Evolutionary conservation across 2,329 filamentous ascomycete genomes (phyloP).

Genomic region (Sclerotinia minor): DNA sequence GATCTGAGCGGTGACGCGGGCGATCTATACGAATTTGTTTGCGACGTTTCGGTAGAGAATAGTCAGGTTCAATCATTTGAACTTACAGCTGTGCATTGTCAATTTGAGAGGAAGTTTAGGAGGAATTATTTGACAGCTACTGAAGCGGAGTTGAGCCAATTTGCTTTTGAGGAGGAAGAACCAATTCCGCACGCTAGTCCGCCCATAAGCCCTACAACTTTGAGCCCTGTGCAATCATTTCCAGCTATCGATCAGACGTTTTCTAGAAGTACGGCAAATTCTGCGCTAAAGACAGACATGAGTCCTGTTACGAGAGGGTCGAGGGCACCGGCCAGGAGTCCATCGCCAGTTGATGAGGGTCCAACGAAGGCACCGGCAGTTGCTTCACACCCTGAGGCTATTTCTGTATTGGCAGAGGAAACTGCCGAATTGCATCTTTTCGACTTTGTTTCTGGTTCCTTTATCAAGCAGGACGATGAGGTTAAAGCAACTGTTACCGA

Average conservation of each 20-base stretch:
- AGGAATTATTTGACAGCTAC: constrained; percentile 78
- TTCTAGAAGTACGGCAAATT: constrained; percentile 46
- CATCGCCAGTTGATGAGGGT: constrained; percentile 43
- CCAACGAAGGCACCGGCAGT: constrained; percentile 62
- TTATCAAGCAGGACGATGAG: constrained; percentile 57
- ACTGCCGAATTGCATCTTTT: constrained; percentile 88
- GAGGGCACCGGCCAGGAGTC: constrained; percentile 28
- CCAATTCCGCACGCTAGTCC: constrained; percentile 63
- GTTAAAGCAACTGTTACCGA: constrained; percentile 82
- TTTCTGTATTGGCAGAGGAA: constrained; percentile 73
- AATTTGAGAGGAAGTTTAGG: constrained; percentile 95
- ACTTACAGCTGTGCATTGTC: constrained; percentile 82
- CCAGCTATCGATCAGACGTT: constrained; percentile 28
- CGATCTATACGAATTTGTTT: constrained; percentile 98
- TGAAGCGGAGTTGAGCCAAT: constrained; percentile 76
- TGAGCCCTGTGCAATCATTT: constrained; percentile 37
- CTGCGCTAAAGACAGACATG: constrained; percentile 46
- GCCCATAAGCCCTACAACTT: constrained; percentile 55
- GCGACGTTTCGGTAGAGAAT: constrained; percentile 70
- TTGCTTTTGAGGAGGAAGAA: constrained; percentile 70
- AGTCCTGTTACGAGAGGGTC: constrained; percentile 28
- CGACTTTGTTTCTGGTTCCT: constrained; percentile 83
- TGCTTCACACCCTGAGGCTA: constrained; percentile 62
- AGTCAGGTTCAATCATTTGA: constrained; percentile 79
- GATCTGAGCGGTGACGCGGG: constrained; percentile 91